A percentile compares a stretch with the other conserved stretches of the same genome.
These are phyloP conservation scores for Immersiporthe knoxdaviesiana DNA, from an alignment of 2,329 filamentous ascomycete genomes.

Conservation along the genomic window DNA sequence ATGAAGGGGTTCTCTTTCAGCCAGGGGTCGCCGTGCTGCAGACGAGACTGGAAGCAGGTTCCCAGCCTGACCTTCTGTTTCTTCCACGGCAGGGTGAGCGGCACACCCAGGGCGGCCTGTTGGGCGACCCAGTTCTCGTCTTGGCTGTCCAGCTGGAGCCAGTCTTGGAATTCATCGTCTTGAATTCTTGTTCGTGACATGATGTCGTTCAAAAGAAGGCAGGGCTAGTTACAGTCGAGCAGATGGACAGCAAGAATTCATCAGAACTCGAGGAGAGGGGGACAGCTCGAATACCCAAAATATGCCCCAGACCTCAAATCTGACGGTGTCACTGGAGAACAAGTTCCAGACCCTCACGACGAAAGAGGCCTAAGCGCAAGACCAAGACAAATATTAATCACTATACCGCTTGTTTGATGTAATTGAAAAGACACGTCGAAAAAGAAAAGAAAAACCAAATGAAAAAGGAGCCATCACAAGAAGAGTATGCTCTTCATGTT, in stretches of 20 bases:
- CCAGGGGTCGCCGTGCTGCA: neutral
- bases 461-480: neutral
- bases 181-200: neutral
- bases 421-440: neutral
- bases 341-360: neutral
- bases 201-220: neutral
- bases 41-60: conserved; percentile 4
- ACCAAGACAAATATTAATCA: neutral
- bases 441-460: no score
- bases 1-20: conserved; percentile 6
- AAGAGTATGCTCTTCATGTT: neutral
- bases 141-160: neutral
- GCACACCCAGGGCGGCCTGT: neutral
- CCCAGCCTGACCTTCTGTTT: neutral
- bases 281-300: neutral
- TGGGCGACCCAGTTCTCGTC: neutral
- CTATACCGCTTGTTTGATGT: neutral
- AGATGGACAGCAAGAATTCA: neutral
- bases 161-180: conserved; percentile 6
- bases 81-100: neutral
- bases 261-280: neutral
- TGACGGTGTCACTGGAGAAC: neutral
- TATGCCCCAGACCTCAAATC: neutral
- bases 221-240: no score
- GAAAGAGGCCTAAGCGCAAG: neutral